Percentiles rank a stretch among this genome's conserved stretches.
Conservation (phyloP, 257 asterid genomes). For the Ligustrum vulgare region DNA sequence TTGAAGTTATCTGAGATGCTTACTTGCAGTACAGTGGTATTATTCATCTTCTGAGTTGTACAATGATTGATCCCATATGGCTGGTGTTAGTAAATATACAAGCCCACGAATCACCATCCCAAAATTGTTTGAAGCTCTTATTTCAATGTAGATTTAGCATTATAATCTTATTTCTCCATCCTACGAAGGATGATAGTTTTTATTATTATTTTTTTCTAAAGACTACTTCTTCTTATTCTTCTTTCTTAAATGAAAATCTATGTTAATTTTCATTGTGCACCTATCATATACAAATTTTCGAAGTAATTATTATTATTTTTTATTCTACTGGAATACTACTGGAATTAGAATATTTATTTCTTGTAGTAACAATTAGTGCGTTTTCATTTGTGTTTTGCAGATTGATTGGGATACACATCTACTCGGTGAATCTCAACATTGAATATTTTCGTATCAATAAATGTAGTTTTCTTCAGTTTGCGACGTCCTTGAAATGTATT, state of each 20-base stretch:
- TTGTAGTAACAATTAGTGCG: neutral
- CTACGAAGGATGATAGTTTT: too few species aligned
- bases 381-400: conserved; percentile 53
- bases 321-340: neutral
- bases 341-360: conserved; percentile 14
- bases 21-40: too few species aligned
- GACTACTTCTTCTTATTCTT: too few species aligned
- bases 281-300: conserved; percentile 1
- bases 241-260: too few species aligned
- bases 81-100: neutral
- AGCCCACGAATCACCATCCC: neutral
- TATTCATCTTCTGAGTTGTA: conserved; percentile 12
- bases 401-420: conserved; percentile 93
- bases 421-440: conserved; percentile 38
- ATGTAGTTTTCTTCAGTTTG: too few species aligned
- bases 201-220: too few species aligned
- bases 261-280: neutral
- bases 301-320: neutral
- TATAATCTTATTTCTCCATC: neutral
- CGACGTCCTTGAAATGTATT: too few species aligned
- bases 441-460: neutral
- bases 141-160: neutral
- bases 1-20: too few species aligned
- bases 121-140: neutral
- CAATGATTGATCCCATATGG: neutral